Evolutionary conservation across 108 stramenopile species (phyloP).

Genomic region (Aurantiochytrium sp.): DNA sequence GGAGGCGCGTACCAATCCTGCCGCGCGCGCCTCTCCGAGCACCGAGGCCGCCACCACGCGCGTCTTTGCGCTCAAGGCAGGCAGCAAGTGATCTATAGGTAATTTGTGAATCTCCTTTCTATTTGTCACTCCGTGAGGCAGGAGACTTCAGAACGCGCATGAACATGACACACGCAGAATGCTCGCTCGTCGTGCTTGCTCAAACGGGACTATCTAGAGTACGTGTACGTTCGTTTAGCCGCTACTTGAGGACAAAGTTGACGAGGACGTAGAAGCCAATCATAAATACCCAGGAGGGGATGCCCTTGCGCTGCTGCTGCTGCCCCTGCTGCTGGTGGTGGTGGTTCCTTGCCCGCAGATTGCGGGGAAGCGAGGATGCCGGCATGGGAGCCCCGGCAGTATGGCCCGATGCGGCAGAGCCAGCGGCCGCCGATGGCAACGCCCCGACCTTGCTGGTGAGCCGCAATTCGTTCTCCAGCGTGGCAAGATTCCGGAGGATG

Average conservation of each 20-base stretch:
- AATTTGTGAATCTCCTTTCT: not conserved
- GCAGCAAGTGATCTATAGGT: not conserved
- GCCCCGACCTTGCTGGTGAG: not conserved
- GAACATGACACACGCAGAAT: too few species aligned
- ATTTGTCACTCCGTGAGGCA: too few species aligned
- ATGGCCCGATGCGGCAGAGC: too few species aligned
- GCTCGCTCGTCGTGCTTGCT: too few species aligned
- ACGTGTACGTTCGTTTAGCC: too few species aligned
- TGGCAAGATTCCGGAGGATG: not conserved
- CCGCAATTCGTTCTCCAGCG: not conserved
- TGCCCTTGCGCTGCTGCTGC: not conserved
- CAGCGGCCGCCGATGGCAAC: too few species aligned
- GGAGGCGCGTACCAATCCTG: constrained; percentile 22
- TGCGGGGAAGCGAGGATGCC: not conserved
- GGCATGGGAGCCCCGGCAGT: too few species aligned
- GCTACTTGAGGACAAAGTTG: not conserved
- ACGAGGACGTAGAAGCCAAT: constrained; percentile 9
- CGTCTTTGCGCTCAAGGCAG: not conserved
- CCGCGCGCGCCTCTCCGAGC: not conserved
- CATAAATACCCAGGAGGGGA: not conserved
- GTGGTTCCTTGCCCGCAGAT: not conserved
- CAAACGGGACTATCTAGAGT: too few species aligned
- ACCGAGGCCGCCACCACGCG: not conserved
- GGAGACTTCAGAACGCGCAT: too few species aligned
- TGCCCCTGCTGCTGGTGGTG: not conserved